Evolutionary conservation across 1,284 basidiomycete species (phyloP).

Genomic region (Lignosus rhinocerotis): DNA sequence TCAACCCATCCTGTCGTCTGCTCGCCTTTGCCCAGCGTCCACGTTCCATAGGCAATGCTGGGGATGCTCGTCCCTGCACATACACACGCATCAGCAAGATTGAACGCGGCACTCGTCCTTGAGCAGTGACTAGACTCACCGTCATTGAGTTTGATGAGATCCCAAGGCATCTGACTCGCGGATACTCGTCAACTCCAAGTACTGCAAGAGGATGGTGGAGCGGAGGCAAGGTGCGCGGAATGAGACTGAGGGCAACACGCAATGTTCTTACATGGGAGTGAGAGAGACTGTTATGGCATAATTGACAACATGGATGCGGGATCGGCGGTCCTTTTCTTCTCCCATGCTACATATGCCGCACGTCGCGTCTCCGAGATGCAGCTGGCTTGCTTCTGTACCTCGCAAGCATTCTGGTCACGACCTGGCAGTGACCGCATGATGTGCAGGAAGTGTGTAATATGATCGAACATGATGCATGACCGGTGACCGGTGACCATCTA

Average conservation of each 20-base stretch:
- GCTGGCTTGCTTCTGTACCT: no score
- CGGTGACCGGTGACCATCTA: no score
- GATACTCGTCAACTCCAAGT: background rate
- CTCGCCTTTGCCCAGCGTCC: constrained; percentile 46
- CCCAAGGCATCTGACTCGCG: constrained; percentile 46
- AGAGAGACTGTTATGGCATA: constrained; percentile 8
- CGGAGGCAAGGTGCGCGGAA: background rate
- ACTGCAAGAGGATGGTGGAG: constrained; percentile 4
- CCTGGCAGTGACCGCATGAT: no score
- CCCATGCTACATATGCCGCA: background rate
- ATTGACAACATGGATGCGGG: background rate
- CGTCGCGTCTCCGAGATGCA: background rate
- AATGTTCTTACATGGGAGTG: constrained; percentile 6
- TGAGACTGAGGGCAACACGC: background rate
- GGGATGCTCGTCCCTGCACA: constrained; percentile 47
- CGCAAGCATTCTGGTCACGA: no score
- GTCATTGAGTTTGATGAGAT: constrained; percentile 49
- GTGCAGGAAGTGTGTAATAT: no score
- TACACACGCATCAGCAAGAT: background rate
- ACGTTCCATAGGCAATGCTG: constrained; percentile 56
- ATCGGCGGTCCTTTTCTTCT: background rate
- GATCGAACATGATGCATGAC: no score
- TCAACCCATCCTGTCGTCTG: constrained; percentile 32
- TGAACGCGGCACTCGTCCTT: constrained; percentile 10
- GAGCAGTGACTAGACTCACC: constrained; percentile 35